A percentile compares a stretch with the other conserved stretches of the same genome.
phyloP scores from a whole-genome alignment of 2,329 filamentous ascomycete genomes.

The Didymella arachidicola region DNA sequence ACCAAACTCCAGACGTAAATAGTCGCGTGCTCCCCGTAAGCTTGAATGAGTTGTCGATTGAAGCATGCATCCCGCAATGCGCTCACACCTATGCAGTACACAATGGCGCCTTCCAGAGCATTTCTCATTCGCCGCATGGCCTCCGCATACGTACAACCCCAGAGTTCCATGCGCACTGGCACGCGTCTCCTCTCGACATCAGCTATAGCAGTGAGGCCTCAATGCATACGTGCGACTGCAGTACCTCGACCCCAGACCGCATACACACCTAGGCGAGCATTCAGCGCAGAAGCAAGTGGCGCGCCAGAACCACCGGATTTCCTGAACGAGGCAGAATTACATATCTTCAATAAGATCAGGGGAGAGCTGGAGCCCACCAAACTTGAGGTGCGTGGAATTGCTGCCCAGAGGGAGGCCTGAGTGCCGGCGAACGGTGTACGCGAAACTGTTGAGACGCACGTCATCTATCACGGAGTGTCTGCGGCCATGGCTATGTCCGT shows the following conservation, averaged over 20 bases:
- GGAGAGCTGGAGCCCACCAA: constrained; percentile 53
- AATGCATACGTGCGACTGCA: constrained; percentile 12
- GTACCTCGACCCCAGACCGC: constrained; percentile 3
- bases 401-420: constrained; percentile 9
- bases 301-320: constrained; percentile 55
- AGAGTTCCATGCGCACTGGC: constrained; percentile 20
- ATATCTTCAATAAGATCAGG: constrained; percentile 58
- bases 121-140: constrained; percentile 32
- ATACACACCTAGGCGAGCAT: constrained; percentile 24
- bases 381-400: constrained; percentile 53
- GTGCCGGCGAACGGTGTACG: constrained; percentile 14
- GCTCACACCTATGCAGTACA: constrained; percentile 19
- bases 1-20: constrained; percentile 26
- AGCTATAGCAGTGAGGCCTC: constrained; percentile 12
- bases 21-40: constrained; percentile 23
- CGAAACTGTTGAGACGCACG: constrained; percentile 22
- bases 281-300: constrained; percentile 34
- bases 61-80: constrained; percentile 19
- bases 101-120: constrained; percentile 49
- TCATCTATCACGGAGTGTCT: constrained; percentile 12
- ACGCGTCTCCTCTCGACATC: constrained; percentile 31
- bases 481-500: neutral
- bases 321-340: constrained; percentile 56
- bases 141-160: constrained; percentile 27
- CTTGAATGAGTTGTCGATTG: constrained; percentile 4